Conservation (phyloP, 495 filamentous ascomycete genomes). For the Penicillium ucsense region DNA sequence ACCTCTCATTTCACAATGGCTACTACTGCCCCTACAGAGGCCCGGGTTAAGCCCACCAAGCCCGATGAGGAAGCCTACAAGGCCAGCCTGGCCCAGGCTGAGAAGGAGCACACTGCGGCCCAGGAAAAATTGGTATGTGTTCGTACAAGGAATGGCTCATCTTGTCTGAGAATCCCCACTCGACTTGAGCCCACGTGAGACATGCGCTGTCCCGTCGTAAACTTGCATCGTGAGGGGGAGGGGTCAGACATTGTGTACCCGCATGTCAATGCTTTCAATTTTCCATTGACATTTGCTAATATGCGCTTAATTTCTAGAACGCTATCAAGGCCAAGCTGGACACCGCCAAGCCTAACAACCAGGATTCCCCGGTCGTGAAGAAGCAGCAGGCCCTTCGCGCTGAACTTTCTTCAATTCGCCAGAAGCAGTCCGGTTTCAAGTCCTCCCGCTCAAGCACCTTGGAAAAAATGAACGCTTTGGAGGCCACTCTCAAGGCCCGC, state of each 20-base stretch:
- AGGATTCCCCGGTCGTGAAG: conserved; percentile 62
- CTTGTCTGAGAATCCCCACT: too few species aligned
- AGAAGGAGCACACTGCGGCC: conserved; percentile 69
- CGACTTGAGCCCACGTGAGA: too few species aligned
- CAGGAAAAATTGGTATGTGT: conserved; percentile 68
- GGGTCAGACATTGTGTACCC: not conserved
- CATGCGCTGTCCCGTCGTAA: not conserved
- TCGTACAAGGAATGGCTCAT: not conserved
- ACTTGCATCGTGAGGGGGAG: not conserved
- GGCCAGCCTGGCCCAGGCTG: conserved; percentile 58
- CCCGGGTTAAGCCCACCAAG: conserved; percentile 42
- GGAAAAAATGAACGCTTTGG: conserved; percentile 79
- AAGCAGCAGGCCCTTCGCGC: conserved; percentile 71
- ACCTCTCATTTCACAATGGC: conserved; percentile 19
- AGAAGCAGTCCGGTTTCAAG: conserved; percentile 79
- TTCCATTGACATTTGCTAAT: conserved; percentile 1
- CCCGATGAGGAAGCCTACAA: conserved; percentile 48
- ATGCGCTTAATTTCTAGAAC: conserved; percentile 44
- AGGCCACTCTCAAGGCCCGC: conserved; percentile 69
- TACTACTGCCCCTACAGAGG: conserved; percentile 32
- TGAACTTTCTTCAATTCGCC: conserved; percentile 60
- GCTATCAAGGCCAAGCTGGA: conserved; percentile 79
- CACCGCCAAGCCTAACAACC: conserved; percentile 61
- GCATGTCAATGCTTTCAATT: not conserved
- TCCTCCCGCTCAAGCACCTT: conserved; percentile 59